phyloP scores from a whole-genome alignment of 2,329 filamentous ascomycete genomes.

The Colletotrichum sp. region DNA sequence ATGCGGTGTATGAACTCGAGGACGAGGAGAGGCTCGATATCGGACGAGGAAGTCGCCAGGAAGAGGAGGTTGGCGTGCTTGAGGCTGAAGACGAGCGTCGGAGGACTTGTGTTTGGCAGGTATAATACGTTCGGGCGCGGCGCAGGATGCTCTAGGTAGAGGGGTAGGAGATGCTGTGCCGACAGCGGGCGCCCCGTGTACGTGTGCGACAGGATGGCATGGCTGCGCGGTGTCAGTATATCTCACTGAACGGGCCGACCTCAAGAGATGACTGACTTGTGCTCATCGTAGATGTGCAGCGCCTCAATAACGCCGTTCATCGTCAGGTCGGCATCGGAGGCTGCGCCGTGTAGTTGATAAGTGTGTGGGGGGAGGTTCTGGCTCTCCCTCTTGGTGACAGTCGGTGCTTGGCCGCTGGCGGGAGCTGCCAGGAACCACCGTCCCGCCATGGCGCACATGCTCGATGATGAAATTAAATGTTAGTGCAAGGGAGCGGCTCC shows the following conservation, averaged over 20 bases:
- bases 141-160: constrained; percentile 82
- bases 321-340: constrained; percentile 37
- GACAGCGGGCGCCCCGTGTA: constrained; percentile 85
- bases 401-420: background rate
- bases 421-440: constrained; percentile 5
- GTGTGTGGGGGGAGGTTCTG: constrained; percentile 21
- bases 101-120: constrained; percentile 79
- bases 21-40: constrained; percentile 87
- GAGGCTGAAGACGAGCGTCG: constrained; percentile 88
- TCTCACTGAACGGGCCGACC: background rate
- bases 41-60: constrained; percentile 81
- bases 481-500: background rate
- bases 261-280: constrained; percentile 66
- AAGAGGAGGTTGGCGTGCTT: constrained; percentile 88
- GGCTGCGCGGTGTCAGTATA: constrained; percentile 56
- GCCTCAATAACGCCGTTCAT: constrained; percentile 93
- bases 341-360: constrained; percentile 30
- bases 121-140: constrained; percentile 89
- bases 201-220: constrained; percentile 84
- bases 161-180: constrained; percentile 77
- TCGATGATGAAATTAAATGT: constrained; percentile 36
- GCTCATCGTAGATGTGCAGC: constrained; percentile 95
- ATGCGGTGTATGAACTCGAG: constrained; percentile 95
- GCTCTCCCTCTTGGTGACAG: background rate
- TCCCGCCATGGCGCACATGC: constrained; percentile 4